Percentiles rank a stretch among this genome's conserved stretches.
Conservation (phyloP, 176 grass and related monocot species). For the Panicum miliaceum region DNA sequence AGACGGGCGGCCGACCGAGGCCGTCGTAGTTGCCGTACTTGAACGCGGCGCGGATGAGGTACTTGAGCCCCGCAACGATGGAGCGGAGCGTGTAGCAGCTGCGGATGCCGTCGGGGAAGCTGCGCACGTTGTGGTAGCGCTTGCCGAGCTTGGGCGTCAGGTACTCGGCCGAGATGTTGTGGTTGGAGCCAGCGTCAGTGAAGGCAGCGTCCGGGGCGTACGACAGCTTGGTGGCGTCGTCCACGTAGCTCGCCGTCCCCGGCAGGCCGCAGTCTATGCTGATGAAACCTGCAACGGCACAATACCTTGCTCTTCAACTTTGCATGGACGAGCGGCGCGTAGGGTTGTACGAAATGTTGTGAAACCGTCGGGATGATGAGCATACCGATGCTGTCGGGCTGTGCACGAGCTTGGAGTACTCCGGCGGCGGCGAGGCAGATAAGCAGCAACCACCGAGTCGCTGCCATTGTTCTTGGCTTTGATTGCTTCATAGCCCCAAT, state of each 20-base stretch:
- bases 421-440: constrained; percentile 5
- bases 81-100: constrained; percentile 55
- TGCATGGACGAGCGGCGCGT: not conserved
- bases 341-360: no score
- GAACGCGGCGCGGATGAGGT: constrained; percentile 53
- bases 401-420: constrained; percentile 20
- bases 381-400: constrained; percentile 41
- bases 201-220: constrained; percentile 43
- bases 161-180: constrained; percentile 48
- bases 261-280: constrained; percentile 63
- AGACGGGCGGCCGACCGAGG: constrained; percentile 28
- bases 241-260: constrained; percentile 38
- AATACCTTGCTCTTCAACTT: not conserved
- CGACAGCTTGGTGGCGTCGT: constrained; percentile 33
- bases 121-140: constrained; percentile 41
- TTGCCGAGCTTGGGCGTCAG: not conserved
- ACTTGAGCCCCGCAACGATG: constrained; percentile 41
- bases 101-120: constrained; percentile 51
- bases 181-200: constrained; percentile 48
- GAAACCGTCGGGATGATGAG: not conserved
- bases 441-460: not conserved
- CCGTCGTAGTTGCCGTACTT: constrained; percentile 65
- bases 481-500: not conserved
- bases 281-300: constrained; percentile 52
- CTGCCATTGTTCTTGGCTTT: constrained; percentile 2